These are phyloP conservation scores for Penicillium capsulatum DNA, from an alignment of 2,329 filamentous ascomycete genomes.

Conservation along the genomic window DNA sequence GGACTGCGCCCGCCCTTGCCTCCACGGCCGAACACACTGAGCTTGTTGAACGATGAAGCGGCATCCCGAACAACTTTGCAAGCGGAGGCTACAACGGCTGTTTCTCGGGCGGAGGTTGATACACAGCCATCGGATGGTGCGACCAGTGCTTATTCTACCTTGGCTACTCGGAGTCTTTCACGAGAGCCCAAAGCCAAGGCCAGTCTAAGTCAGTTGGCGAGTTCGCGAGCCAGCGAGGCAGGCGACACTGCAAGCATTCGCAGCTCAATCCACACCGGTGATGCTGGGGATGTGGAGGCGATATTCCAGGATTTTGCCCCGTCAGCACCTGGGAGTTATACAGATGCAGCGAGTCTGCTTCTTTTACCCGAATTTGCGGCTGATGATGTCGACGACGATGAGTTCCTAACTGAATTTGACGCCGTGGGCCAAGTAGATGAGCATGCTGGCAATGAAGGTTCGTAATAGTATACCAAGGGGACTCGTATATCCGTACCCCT, in stretches of 20 bases:
- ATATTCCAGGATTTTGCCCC: slow-evolving; percentile 67
- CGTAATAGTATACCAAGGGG: slow-evolving; percentile 5
- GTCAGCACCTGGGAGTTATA: slow-evolving; percentile 35
- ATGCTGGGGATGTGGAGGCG: slow-evolving; percentile 72
- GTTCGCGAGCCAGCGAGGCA: slow-evolving; percentile 47
- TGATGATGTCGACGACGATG: slow-evolving; percentile 55
- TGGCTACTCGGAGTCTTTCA: slow-evolving; percentile 33
- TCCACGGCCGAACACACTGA: slow-evolving; percentile 42
- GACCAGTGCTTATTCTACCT: slow-evolving; percentile 59
- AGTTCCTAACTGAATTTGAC: slow-evolving; percentile 74
- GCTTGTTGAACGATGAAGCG: slow-evolving; percentile 33
- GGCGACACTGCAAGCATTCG: slow-evolving; percentile 50
- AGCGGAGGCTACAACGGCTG: slow-evolving; percentile 74
- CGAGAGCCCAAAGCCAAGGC: slow-evolving; percentile 31
- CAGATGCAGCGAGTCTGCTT: slow-evolving; percentile 34
- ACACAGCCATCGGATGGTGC: slow-evolving; percentile 70
- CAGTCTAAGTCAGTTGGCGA: slow-evolving; percentile 42
- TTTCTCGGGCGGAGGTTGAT: slow-evolving; percentile 77
- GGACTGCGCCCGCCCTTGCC: slow-evolving; percentile 45
- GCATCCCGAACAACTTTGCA: slow-evolving; percentile 37
- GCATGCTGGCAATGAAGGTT: slow-evolving; percentile 56
- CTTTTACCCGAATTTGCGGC: slow-evolving; percentile 35
- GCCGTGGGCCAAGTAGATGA: slow-evolving; percentile 56
- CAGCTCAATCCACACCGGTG: slow-evolving; percentile 51
- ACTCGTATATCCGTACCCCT: not conserved